Evolutionary conservation across 2,329 filamentous ascomycete species (phyloP), one percentile per base, ranked within the genome.

Genomic region (Bisporella sp.): DNA sequence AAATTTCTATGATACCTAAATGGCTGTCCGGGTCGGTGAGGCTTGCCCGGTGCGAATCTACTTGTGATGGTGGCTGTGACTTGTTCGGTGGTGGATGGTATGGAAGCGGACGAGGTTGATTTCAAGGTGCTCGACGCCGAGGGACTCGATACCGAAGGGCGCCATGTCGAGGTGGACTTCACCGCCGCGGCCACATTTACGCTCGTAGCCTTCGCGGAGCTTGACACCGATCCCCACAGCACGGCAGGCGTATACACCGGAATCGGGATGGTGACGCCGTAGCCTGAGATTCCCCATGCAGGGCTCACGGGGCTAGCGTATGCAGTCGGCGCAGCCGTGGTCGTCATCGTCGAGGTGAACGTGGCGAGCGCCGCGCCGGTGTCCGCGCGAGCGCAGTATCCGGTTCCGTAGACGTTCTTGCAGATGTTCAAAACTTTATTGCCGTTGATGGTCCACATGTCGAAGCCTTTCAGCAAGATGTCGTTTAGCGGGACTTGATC

Each of bases 401-500:
- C 64, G 1, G 42, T 47, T 3, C 67, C 66, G 41, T 68, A 69
- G 1, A 69, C 55, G 39, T 69, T 69, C 40, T 56, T 65, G 47
- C 67, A 63, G 35, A 64, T 58, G 46, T 69, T 68, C 0, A 67
- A 50, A 2, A 67, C 53, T 6, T 53, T 48, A 1, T 35, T 50
- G 4, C 54, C 55, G 1, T 47, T 53, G 11, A 63, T 54, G 6
- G 67, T 69, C 68, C 66, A 69, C n/a, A 70, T 48, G 11, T 56
- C 52, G 44, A 70, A 65, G n/a, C 64, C 57, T 8, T 63, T 57
- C 1, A 69, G 54, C 0, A 62, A 67, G 9, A 69, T 57, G 47
- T 68, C 64, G 0, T 50, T 59, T 0, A 62, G 57, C 12, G 62
- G 66, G 1, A 62, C 62, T 8, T 67, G 51, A 48, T 69, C 64